These are phyloP conservation scores for Arachis stenosperma DNA, from an alignment of 306 rosid species.

Conservation along the genomic window DNA sequence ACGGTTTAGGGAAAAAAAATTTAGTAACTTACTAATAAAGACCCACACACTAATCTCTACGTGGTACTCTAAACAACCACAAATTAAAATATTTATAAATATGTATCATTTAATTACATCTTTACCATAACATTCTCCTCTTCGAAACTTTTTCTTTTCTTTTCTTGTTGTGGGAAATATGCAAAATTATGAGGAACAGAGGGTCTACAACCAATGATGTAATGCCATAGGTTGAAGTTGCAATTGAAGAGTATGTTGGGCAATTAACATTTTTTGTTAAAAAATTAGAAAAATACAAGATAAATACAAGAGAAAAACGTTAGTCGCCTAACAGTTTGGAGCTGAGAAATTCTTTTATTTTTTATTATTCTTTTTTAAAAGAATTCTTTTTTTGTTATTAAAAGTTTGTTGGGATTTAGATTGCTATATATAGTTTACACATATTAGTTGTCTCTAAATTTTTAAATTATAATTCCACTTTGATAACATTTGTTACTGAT, in stretches of 20 bases:
- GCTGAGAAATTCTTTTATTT: not conserved
- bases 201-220: conserved; percentile 22
- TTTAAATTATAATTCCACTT: no score
- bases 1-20: no score
- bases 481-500: no score
- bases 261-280: no score
- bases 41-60: no score
- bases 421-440: not conserved
- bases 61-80: no score
- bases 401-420: conserved; percentile 1
- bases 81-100: not conserved
- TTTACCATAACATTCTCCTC: no score
- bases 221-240: conserved; percentile 25
- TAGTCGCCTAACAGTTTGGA: no score
- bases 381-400: not conserved
- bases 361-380: not conserved
- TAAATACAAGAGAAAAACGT: no score
- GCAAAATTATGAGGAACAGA: conserved; percentile 18
- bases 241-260: not conserved
- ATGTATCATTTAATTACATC: not conserved
- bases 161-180: not conserved
- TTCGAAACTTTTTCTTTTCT: conserved; percentile 2
- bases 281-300: no score
- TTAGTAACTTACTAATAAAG: no score
- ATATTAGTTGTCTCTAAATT: no score